Base-by-base conservation (phyloP, 2,329 filamentous ascomycete species). In the Pleurostoma richardsiae region DNA sequence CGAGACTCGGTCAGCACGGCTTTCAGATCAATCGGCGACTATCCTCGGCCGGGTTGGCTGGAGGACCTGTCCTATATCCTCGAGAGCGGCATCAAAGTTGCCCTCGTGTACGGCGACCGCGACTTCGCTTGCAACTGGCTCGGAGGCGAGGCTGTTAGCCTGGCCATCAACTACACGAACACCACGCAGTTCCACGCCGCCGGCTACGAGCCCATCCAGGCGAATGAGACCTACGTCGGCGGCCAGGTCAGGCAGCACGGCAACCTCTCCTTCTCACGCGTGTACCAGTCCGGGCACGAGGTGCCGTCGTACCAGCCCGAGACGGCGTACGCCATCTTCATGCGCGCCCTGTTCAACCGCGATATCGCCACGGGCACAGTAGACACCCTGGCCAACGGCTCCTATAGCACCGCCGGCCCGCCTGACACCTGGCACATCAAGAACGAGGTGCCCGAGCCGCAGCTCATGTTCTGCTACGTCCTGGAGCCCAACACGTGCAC, bases 161-260 rank as follows among this genome's bases (percentile, higher is more conserved):
- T 80, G 4, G 67, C 67, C 1, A 66, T 80, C 36, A 64, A 73
- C 6, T 74, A 76, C 56, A 59, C 64, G 5, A 57, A 64, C 29
- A 61, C 68, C 4, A 57, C 63, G 5, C 56, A 62, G 3, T 82
- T 82, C 63, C 62, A 48, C 6, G 58, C 65, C 0, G 79, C 85
- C 0, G 83, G 83, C 1, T 88, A 88, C 57, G 73, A 76, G 0
- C 76, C 81, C 3, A 74, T 88, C 39, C 64, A 76, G 10, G 77
- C 82, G 5, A 80, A 83, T 52, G 70, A 68, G 7, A 69, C 72
- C 3, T 81, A 80, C 63, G 76, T 77, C 59, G 81, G 73, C 27
- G 85, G 85, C 5, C 75, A 78, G 50, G 83, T 85, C 0, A 73
- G 84, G 3, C 83, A 88, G 57, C 82, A 77, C 52, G 84, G 82